phyloP scores from a whole-genome alignment of 257 asterid genomes.

The Euphrasia confusa region DNA sequence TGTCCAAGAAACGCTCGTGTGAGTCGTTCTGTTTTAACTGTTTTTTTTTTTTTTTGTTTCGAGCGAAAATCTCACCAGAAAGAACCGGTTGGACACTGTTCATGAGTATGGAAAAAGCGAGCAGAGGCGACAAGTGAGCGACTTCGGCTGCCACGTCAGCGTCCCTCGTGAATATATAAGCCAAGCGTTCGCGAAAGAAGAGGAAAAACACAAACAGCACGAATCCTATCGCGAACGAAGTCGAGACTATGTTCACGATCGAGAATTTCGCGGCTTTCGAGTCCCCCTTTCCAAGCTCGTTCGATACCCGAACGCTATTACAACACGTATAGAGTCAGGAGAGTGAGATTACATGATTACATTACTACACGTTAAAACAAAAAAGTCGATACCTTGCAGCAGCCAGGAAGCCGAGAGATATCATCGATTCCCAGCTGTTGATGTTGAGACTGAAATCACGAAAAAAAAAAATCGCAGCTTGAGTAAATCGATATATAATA shows the following conservation, averaged over 20 bases:
- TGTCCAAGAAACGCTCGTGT: neutral
- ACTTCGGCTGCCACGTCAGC: constrained; percentile 42
- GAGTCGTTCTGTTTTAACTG: too few relatives aligned
- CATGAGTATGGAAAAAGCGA: constrained; percentile 60
- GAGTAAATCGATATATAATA: neutral
- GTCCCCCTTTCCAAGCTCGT: constrained; percentile 72
- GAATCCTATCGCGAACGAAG: constrained; percentile 45
- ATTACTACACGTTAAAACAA: neutral
- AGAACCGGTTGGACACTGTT: constrained; percentile 72
- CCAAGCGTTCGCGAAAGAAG: constrained; percentile 44
- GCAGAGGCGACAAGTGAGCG: constrained; percentile 47
- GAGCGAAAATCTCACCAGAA: constrained; percentile 37
- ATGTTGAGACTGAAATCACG: constrained; percentile 47
- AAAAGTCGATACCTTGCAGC: constrained; percentile 50
- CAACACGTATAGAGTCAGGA: neutral
- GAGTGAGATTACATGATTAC: too few relatives aligned
- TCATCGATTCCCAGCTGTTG: constrained; percentile 78
- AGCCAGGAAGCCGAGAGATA: constrained; percentile 62
- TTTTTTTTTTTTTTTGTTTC: neutral
- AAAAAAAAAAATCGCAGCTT: neutral
- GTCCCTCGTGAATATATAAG: constrained; percentile 54
- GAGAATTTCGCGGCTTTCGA: constrained; percentile 56
- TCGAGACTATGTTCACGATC: constrained; percentile 35
- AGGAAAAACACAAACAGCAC: constrained; percentile 44
- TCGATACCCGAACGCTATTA: constrained; percentile 58